Percentiles rank a stretch among this genome's conserved stretches.
Evolutionary conservation across 2,329 filamentous ascomycete genomes (phyloP).

Genomic region (Trichoderma endophyticum): DNA sequence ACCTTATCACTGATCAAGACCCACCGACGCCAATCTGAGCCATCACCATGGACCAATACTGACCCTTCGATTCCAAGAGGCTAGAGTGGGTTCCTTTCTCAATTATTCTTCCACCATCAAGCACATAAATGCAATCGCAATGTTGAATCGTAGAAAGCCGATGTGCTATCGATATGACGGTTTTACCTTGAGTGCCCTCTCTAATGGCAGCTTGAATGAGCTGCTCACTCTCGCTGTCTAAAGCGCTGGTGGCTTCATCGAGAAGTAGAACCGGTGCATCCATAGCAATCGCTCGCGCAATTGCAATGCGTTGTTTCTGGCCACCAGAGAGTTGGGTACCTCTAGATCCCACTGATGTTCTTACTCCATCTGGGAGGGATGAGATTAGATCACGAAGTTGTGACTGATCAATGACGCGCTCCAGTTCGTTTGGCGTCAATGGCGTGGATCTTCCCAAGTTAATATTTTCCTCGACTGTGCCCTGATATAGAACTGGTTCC

Average conservation of each 20-base stretch:
- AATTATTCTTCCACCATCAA: not conserved
- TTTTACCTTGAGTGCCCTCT: not conserved
- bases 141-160: not conserved
- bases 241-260: slow-evolving; percentile 8
- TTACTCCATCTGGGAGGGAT: slow-evolving; percentile 87
- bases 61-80: not conserved
- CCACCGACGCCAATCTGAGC: not conserved
- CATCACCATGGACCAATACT: not conserved
- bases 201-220: not conserved
- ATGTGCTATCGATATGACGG: not conserved
- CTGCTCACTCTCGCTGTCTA: slow-evolving; percentile 1
- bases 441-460: slow-evolving; percentile 38
- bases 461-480: slow-evolving; percentile 48
- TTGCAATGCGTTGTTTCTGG: slow-evolving; percentile 21
- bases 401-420: slow-evolving; percentile 34
- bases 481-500: slow-evolving; percentile 47
- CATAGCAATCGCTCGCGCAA: not conserved
- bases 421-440: slow-evolving; percentile 22
- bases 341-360: slow-evolving; percentile 74
- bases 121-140: not conserved
- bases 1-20: not conserved
- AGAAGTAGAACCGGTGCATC: not conserved
- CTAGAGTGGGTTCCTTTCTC: not conserved
- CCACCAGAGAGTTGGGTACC: slow-evolving; percentile 19
- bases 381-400: slow-evolving; percentile 58